Conservation (phyloP, 208 protist species). For the Leishmania arabica region DNA sequence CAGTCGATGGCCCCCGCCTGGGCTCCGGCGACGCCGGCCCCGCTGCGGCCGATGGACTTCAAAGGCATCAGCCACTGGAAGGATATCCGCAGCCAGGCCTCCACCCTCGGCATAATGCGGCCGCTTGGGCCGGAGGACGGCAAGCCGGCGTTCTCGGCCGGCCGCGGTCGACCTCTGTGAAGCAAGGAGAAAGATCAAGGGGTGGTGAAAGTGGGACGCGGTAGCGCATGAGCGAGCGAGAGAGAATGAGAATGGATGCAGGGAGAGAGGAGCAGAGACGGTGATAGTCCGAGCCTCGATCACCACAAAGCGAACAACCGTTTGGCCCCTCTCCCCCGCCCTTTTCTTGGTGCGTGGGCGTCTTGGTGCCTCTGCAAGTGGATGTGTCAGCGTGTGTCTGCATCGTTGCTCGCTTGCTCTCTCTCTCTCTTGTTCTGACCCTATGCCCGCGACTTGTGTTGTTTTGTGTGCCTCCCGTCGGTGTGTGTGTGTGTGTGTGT, state of each 20-base stretch:
- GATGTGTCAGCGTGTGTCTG: slow-evolving; percentile 12
- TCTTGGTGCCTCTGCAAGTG: slow-evolving; percentile 12
- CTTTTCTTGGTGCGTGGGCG: not conserved
- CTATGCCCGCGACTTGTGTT: not conserved
- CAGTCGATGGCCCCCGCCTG: slow-evolving; percentile 34
- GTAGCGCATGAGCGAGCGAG: not conserved
- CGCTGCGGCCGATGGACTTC: slow-evolving; percentile 73
- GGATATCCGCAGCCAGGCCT: slow-evolving; percentile 45
- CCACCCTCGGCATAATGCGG: slow-evolving; percentile 49
- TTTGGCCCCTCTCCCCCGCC: not conserved
- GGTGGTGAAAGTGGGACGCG: not conserved
- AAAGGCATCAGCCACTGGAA: slow-evolving; percentile 79
- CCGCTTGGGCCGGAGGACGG: slow-evolving; percentile 65
- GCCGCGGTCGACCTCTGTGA: slow-evolving; percentile 58
- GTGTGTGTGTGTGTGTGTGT: not conserved
- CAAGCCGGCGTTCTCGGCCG: slow-evolving; percentile 53
- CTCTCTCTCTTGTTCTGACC: not conserved
- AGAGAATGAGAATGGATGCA: not conserved
- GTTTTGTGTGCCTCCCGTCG: not conserved
- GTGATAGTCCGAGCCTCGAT: not conserved
- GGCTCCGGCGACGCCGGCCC: slow-evolving; percentile 51
- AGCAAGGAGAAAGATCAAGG: not conserved
- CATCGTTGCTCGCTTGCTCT: not conserved
- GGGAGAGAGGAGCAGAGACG: not conserved
- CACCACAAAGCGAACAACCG: not conserved